A percentile compares a stretch with the other conserved stretches of the same genome.
phyloP scores from a whole-genome alignment of 768 basidiomycete genomes.

The Trametes villosa region DNA sequence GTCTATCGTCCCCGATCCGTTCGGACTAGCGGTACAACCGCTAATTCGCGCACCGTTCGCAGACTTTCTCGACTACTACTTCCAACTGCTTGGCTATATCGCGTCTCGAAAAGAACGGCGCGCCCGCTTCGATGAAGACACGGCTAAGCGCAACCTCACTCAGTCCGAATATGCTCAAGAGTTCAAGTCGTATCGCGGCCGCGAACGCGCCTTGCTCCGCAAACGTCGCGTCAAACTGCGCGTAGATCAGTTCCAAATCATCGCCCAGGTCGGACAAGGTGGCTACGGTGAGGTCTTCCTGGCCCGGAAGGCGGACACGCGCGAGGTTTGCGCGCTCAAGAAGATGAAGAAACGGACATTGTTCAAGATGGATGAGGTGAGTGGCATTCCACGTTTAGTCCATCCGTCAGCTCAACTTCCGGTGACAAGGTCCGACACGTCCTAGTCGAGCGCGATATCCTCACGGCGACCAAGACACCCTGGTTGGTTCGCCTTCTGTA shows the following conservation, averaged over 20 bases:
- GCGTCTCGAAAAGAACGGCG: slow-evolving; percentile 85
- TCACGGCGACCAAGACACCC: slow-evolving; percentile 95
- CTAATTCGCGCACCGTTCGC: neutral
- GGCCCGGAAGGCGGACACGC: slow-evolving; percentile 92
- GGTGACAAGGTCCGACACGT: slow-evolving; percentile 90
- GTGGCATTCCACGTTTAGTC: slow-evolving; percentile 13
- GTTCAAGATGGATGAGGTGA: slow-evolving; percentile 97
- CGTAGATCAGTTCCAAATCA: slow-evolving; percentile 96
- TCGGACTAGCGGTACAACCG: neutral
- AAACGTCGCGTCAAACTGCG: slow-evolving; percentile 90
- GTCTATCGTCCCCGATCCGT: slow-evolving; percentile 33
- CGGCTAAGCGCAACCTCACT: slow-evolving; percentile 63
- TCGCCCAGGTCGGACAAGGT: slow-evolving; percentile 98
- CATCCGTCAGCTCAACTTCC: neutral
- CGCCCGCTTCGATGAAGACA: slow-evolving; percentile 82
- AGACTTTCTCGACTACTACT: slow-evolving; percentile 99
- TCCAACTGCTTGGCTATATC: slow-evolving; percentile 91
- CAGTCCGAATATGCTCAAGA: slow-evolving; percentile 68
- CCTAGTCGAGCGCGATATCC: slow-evolving; percentile 94
- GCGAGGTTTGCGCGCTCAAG: slow-evolving; percentile 96
- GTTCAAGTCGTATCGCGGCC: slow-evolving; percentile 90
- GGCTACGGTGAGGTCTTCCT: slow-evolving; percentile 98
- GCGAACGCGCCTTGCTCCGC: slow-evolving; percentile 91
- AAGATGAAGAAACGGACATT: slow-evolving; percentile 95
- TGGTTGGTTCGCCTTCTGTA: slow-evolving; percentile 96